phyloP scores from a whole-genome alignment of 768 basidiomycete species.

The Naganishia vaughanmartiniae region DNA sequence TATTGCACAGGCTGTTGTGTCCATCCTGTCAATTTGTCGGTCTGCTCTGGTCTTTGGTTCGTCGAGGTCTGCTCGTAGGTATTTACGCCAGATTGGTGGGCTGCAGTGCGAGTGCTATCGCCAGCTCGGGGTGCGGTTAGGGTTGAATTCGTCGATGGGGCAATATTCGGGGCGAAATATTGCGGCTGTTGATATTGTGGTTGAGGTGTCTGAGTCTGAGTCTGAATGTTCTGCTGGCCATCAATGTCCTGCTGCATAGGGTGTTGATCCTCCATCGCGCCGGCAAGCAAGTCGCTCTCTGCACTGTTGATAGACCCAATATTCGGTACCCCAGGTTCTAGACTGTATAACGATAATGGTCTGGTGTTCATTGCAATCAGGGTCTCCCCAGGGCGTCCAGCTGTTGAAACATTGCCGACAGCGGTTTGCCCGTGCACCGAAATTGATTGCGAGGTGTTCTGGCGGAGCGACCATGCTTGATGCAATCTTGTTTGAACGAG shows the following conservation, averaged over 20 bases:
- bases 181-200: neutral
- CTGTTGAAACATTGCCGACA: neutral
- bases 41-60: neutral
- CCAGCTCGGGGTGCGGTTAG: neutral
- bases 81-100: too few species aligned
- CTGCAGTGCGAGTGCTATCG: neutral
- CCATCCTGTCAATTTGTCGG: neutral
- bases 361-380: neutral
- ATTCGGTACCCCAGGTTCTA: neutral
- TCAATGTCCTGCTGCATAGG: neutral
- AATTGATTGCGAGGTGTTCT: neutral
- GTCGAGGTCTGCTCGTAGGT: neutral
- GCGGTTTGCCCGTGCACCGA: neutral
- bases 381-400: neutral
- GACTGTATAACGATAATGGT: conserved; percentile 1
- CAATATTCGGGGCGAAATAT: neutral
- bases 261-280: neutral
- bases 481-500: neutral
- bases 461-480: neutral
- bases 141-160: neutral
- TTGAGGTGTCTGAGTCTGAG: neutral
- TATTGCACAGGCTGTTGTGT: neutral
- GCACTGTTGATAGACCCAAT: neutral
- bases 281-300: neutral
- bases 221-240: too few species aligned